phyloP scores from a whole-genome alignment of 2,329 filamentous ascomycete genomes.

The Colletotrichum coccodes region DNA sequence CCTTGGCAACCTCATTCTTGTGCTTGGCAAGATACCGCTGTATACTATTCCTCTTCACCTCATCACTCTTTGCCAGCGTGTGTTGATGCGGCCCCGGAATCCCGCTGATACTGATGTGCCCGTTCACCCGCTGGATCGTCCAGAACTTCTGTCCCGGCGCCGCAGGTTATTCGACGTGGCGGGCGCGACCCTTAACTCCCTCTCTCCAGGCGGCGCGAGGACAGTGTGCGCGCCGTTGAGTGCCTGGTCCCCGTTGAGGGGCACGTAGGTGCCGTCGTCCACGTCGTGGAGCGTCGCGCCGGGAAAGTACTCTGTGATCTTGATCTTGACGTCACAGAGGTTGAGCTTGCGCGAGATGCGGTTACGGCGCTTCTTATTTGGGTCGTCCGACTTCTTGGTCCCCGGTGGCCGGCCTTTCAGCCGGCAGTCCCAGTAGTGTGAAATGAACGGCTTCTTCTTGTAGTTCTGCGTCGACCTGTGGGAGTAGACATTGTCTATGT shows the following conservation, averaged over 20 bases:
- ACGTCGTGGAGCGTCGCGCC: constrained; percentile 51
- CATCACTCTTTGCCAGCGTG: constrained; percentile 77
- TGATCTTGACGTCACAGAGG: constrained; percentile 89
- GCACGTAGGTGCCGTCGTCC: constrained; percentile 30
- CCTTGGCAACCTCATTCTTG: constrained; percentile 75
- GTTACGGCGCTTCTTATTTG: constrained; percentile 85
- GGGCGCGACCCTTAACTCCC: constrained; percentile 33
- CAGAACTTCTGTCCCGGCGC: constrained; percentile 65
- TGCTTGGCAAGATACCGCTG: constrained; percentile 72
- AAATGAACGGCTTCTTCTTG: constrained; percentile 84
- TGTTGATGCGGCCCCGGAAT: constrained; percentile 80
- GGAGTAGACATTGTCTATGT: constrained; percentile 87
- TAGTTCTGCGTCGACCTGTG: constrained; percentile 84
- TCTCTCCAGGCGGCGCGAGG: constrained; percentile 30
- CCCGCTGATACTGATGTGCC: constrained; percentile 76
- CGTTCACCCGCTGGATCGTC: constrained; percentile 82
- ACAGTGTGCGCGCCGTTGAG: constrained; percentile 33
- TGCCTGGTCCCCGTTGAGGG: constrained; percentile 29
- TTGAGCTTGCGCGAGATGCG: constrained; percentile 79
- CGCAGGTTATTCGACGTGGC: constrained; percentile 24
- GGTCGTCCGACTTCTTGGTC: constrained; percentile 82
- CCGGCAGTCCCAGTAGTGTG: constrained; percentile 87
- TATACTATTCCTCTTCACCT: constrained; percentile 84
- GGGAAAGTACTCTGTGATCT: constrained; percentile 83
- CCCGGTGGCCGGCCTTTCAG: constrained; percentile 83